Percentiles rank a stretch among this genome's conserved stretches.
phyloP scores from a whole-genome alignment of 2,329 filamentous ascomycete species.

The Phialophora macrospora region DNA sequence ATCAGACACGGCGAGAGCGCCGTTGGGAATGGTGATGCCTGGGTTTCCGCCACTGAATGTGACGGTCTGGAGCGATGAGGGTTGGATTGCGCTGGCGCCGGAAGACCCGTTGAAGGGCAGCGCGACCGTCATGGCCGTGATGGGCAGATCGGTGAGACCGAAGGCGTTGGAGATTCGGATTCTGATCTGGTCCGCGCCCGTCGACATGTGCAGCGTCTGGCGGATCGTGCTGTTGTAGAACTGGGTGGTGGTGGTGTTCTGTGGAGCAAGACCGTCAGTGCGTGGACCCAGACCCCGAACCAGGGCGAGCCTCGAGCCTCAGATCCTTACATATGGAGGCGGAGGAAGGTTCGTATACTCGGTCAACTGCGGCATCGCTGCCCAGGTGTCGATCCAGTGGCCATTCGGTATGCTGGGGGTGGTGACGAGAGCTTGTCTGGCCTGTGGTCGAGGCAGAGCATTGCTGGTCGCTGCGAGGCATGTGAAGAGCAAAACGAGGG shows the following conservation, averaged over 20 bases:
- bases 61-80: constrained; percentile 57
- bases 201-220: constrained; percentile 67
- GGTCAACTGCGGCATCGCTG: constrained; percentile 68
- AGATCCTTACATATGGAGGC: constrained; percentile 59
- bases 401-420: constrained; percentile 35
- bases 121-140: constrained; percentile 64
- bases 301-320: not conserved
- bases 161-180: constrained; percentile 70
- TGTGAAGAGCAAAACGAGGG: not conserved
- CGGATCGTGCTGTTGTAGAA: constrained; percentile 68
- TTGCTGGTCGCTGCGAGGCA: constrained; percentile 13
- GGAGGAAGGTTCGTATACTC: constrained; percentile 67
- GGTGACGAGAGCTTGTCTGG: constrained; percentile 15
- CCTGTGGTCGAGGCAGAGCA: constrained; percentile 17
- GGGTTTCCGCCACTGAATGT: constrained; percentile 62
- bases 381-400: constrained; percentile 68
- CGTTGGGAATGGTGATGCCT: constrained; percentile 60
- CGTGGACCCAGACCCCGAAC: not conserved
- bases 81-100: constrained; percentile 60
- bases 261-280: not conserved
- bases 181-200: constrained; percentile 62
- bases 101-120: constrained; percentile 60
- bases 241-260: constrained; percentile 60
- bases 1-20: constrained; percentile 65
- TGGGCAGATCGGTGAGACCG: constrained; percentile 63